Percentiles rank a stretch among this genome's conserved stretches.
phyloP scores from a whole-genome alignment of 495 filamentous ascomycete species.

The Daldinia concentrica region DNA sequence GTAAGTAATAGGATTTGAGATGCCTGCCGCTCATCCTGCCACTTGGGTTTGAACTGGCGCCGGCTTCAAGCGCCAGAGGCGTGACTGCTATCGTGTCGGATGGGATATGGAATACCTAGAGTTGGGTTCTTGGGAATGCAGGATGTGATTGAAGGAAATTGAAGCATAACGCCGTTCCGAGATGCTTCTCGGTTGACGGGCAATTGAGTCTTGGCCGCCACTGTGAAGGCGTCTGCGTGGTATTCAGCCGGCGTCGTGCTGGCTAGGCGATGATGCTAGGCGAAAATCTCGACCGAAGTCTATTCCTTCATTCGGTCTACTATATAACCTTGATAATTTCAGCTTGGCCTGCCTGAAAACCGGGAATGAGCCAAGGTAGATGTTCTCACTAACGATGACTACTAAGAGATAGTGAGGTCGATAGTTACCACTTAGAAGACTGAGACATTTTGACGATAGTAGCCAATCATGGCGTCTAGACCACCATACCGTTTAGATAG shows the following conservation, averaged over 20 bases:
- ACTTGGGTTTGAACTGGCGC: conserved; percentile 28
- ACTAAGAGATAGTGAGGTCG: conserved; percentile 10
- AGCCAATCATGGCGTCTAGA: conserved; percentile 26
- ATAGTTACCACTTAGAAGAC: conserved; percentile 25
- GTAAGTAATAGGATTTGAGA: conserved; percentile 24
- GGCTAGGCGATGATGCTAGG: conserved; percentile 36
- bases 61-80: conserved; percentile 9
- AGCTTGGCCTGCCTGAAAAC: conserved; percentile 38
- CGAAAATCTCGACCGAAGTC: conserved; percentile 41
- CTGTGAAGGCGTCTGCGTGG: conserved; percentile 8
- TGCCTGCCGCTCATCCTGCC: conserved; percentile 20
- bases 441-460: conserved; percentile 16
- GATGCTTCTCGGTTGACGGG: conserved; percentile 30
- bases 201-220: conserved; percentile 28
- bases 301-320: conserved; percentile 32
- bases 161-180: conserved; percentile 11
- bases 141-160: conserved; percentile 2
- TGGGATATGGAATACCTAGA: conserved; percentile 4
- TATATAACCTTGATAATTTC: conserved; percentile 33
- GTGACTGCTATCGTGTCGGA: neutral
- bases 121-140: neutral
- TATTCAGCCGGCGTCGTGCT: conserved; percentile 35
- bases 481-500: conserved; percentile 17
- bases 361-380: conserved; percentile 24
- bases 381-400: conserved; percentile 23